These are phyloP conservation scores for Suhomyces faveliae DNA, from an alignment of 805 yeast genomes.

Conservation along the genomic window DNA sequence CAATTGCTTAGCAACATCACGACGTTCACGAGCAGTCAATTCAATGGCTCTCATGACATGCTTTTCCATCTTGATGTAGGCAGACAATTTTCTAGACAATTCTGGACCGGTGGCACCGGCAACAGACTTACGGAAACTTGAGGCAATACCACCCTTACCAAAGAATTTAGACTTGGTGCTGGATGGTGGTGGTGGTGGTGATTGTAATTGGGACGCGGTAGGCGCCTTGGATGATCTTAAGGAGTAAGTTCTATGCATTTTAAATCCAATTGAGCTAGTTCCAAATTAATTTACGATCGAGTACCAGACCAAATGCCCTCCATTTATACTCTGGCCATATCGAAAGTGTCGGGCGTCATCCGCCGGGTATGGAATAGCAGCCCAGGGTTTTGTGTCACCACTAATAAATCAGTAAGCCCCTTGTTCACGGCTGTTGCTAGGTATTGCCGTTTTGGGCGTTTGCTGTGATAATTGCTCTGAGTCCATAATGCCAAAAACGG, in stretches of 20 bases:
- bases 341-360: background rate
- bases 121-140: constrained; percentile 63
- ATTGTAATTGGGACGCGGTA: constrained; percentile 90
- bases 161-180: constrained; percentile 87
- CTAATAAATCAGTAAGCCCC: background rate
- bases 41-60: constrained; percentile 78
- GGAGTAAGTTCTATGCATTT: constrained; percentile 98
- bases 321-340: background rate
- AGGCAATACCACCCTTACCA: constrained; percentile 71
- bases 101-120: constrained; percentile 85
- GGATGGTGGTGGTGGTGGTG: constrained; percentile 94
- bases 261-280: constrained; percentile 9
- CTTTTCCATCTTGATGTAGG: constrained; percentile 77
- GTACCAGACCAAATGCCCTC: background rate
- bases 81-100: constrained; percentile 69
- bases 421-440: constrained; percentile 3
- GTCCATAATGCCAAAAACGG: background rate
- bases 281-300: background rate
- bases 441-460: constrained; percentile 7
- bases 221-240: constrained; percentile 95
- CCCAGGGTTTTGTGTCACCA: constrained; percentile 1
- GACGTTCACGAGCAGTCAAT: constrained; percentile 71
- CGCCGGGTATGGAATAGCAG: background rate
- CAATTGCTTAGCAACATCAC: constrained; percentile 79
- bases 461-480: constrained; percentile 6